Percentiles rank a stretch among this genome's conserved stretches.
Conservation (phyloP, 306 rosid species). For the Geum urbanum region DNA sequence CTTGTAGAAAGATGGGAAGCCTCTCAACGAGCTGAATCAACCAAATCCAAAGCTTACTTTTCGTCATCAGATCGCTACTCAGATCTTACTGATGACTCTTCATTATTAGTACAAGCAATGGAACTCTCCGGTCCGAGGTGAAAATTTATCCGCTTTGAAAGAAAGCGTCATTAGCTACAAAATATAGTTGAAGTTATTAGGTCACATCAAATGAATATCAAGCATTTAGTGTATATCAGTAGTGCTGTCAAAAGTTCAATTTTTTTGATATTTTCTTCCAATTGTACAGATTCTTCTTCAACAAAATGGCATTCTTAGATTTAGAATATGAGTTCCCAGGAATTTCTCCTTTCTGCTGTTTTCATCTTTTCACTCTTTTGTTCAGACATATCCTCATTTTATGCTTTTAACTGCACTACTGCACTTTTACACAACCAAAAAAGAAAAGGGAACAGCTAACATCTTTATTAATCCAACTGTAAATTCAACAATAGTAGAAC, state of each 20-base stretch:
- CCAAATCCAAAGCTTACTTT: slow-evolving; percentile 55
- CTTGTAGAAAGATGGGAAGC: slow-evolving; percentile 92
- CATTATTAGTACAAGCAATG: slow-evolving; percentile 89
- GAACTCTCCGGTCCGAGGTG: slow-evolving; percentile 97
- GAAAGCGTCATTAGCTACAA: slow-evolving; percentile 32
- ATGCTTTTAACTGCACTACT: not conserved
- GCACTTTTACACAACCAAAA: not conserved
- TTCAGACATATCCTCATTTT: not conserved
- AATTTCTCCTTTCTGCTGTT: not conserved
- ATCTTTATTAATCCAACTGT: not conserved
- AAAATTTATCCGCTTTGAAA: slow-evolving; percentile 10
- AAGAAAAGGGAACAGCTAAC: no score
- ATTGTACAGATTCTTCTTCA: slow-evolving; percentile 58
- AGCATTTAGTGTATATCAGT: slow-evolving; percentile 40
- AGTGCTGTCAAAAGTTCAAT: slow-evolving; percentile 28
- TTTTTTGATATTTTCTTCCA: slow-evolving; percentile 38
- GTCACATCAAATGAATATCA: slow-evolving; percentile 29
- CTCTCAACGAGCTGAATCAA: slow-evolving; percentile 58
- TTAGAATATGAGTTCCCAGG: slow-evolving; percentile 25
- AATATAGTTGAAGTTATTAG: slow-evolving; percentile 40
- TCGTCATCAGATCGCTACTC: slow-evolving; percentile 75
- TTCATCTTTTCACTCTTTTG: not conserved
- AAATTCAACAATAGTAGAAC: not conserved
- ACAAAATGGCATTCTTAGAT: slow-evolving; percentile 33
- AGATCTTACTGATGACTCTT: slow-evolving; percentile 89